Conservation (phyloP, 2,329 filamentous ascomycete genomes). For the Trichoderma atrobrunneum region DNA sequence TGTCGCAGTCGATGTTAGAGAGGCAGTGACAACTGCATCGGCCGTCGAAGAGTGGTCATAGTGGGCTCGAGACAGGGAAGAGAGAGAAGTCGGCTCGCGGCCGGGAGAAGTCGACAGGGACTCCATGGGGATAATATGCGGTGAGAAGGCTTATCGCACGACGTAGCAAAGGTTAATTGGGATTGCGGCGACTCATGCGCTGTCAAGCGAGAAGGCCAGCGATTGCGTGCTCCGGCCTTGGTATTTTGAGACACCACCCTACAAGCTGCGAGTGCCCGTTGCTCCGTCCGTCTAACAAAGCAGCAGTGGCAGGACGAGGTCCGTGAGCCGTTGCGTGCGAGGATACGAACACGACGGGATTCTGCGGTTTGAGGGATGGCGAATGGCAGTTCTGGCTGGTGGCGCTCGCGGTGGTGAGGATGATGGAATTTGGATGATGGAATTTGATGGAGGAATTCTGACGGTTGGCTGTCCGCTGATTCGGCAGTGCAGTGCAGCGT, state of each 20-base stretch:
- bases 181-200: conserved; percentile 19
- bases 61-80: conserved; percentile 6
- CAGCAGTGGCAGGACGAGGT: neutral
- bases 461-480: neutral
- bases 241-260: conserved; percentile 19
- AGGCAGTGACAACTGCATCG: neutral
- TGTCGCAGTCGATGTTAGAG: conserved; percentile 5
- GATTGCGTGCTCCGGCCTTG: conserved; percentile 20
- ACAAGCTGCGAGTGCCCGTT: neutral
- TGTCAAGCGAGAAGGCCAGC: conserved; percentile 1
- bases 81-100: conserved; percentile 12
- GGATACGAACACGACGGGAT: conserved; percentile 3
- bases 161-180: conserved; percentile 12
- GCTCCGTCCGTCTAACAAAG: neutral
- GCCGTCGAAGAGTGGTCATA: conserved; percentile 6
- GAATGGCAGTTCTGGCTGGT: neutral
- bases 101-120: conserved; percentile 16
- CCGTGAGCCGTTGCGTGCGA: neutral
- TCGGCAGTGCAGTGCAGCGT: neutral
- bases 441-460: neutral
- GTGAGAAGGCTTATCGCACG: conserved; percentile 16
- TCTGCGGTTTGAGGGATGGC: neutral
- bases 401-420: neutral
- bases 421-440: conserved; percentile 1
- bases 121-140: conserved; percentile 20